A percentile compares a stretch with the other conserved stretches of the same genome.
phyloP scores from a whole-genome alignment of 2,329 filamentous ascomycete species.

The Huntiella omanensis region DNA sequence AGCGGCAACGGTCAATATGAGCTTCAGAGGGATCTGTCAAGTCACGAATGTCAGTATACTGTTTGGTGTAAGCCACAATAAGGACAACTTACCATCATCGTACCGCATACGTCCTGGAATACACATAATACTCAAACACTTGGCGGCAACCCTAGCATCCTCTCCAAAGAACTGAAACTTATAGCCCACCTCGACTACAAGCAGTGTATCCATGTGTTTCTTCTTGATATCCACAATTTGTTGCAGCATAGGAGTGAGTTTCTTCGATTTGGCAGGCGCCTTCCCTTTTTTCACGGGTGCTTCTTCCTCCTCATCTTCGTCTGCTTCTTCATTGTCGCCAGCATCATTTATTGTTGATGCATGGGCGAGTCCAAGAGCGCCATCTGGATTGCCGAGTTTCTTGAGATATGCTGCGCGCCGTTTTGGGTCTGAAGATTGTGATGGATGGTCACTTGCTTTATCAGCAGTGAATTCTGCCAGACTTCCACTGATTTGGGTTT shows the following conservation, averaged over 20 bases:
- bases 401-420: slow-evolving; percentile 66
- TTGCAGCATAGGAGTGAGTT: slow-evolving; percentile 84
- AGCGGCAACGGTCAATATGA: slow-evolving; percentile 53
- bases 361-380: slow-evolving; percentile 47
- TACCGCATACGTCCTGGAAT: slow-evolving; percentile 91
- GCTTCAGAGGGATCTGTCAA: slow-evolving; percentile 61
- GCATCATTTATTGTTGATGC: slow-evolving; percentile 32
- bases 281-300: slow-evolving; percentile 14
- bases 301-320: slow-evolving; percentile 29
- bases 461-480: neutral
- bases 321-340: slow-evolving; percentile 36
- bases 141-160: slow-evolving; percentile 74
- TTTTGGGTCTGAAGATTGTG: neutral
- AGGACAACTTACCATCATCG: slow-evolving; percentile 50
- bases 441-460: neutral
- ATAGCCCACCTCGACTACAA: slow-evolving; percentile 92
- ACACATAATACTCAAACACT: slow-evolving; percentile 84
- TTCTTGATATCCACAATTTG: slow-evolving; percentile 89
- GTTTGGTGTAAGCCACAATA: neutral
- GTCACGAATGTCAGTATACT: slow-evolving; percentile 11
- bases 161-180: slow-evolving; percentile 97
- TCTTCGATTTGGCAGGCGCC: slow-evolving; percentile 21
- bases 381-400: slow-evolving; percentile 75
- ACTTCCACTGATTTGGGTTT: neutral
- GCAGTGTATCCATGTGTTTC: slow-evolving; percentile 70